Base-by-base conservation (phyloP, 768 basidiomycete species). In the Boletellus ananiceps region DNA sequence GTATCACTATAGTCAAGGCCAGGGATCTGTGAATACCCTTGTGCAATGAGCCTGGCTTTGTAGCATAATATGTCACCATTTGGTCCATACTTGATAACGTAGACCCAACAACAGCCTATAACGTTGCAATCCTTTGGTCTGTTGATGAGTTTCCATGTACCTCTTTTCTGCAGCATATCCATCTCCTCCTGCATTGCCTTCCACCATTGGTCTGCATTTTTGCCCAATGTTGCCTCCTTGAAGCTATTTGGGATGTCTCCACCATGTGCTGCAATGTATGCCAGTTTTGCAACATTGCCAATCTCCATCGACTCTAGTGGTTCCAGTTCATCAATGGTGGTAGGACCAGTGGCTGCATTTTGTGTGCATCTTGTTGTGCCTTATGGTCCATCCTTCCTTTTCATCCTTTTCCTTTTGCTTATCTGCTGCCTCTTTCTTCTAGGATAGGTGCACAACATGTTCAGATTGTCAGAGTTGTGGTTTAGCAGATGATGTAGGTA, bases 11-110 rank as follows among this genome's bases (percentile, higher is more conserved):
- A 77, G 41, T 77, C 70, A 5, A 69, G 39, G 2, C 72, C 71
- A 4, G 56, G 60, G 1, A 64, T 57, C 34, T 79, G 75, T 0
- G 65, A 60, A 58, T 64, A 76, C 0, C 74, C 74, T 46, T 73
- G 63, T 0, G 71, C 73, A 0, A 76, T 73, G 1, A 78, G 65
- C 12, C 71, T 51, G 11, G 67, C 74, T 57, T 77, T 75, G 60
- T 52, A 44, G 1, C n/a, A 12, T 27, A 44, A n/a, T 0, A 57
- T 37, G 3, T 52, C 31, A 4, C 51, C 45, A 1, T 32, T 33
- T 15, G 32, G 31, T 14, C 19, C 39, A 9, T 40, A 50, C 6
- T 56, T 56, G 16, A 40, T 37, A 1, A 19, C 23, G 12, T 43
- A 52, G 2, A 21, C 16, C 55, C 52, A 57, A 0, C 19, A 13